These are phyloP conservation scores for Pestalotiopsis sp. DNA, from an alignment of 2,329 filamentous ascomycete species.

Conservation along the genomic window DNA sequence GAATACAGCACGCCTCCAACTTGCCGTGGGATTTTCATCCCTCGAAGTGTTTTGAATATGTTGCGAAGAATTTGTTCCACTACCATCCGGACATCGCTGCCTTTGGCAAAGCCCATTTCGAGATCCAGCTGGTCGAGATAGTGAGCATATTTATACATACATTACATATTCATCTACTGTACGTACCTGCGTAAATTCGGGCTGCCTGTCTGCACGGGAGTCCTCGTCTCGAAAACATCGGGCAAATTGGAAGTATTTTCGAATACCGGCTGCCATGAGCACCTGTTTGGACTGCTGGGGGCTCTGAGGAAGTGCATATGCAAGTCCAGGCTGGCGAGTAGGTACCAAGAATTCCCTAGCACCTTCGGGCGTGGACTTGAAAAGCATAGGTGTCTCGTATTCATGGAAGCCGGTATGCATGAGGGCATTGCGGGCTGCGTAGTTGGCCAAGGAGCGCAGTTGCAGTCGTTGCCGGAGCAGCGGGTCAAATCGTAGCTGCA, in stretches of 20 bases:
- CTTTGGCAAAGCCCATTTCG: conserved; percentile 85
- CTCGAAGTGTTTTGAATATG: conserved; percentile 56
- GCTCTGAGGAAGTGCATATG: conserved; percentile 92
- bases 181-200: conserved; percentile 88
- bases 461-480: conserved; percentile 68
- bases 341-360: conserved; percentile 94
- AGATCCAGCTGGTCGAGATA: conserved; percentile 70
- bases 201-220: conserved; percentile 86
- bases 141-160: neutral
- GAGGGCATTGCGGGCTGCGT: conserved; percentile 36
- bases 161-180: neutral
- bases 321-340: conserved; percentile 73
- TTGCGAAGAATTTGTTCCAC: conserved; percentile 55
- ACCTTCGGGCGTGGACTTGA: conserved; percentile 97
- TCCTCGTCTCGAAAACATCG: conserved; percentile 96
- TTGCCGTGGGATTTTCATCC: conserved; percentile 37
- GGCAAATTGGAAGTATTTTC: conserved; percentile 88
- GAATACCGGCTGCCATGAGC: conserved; percentile 86
- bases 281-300: conserved; percentile 99
- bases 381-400: conserved; percentile 89
- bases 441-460: conserved; percentile 65
- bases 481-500: conserved; percentile 79
- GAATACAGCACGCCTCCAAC: conserved; percentile 29
- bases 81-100: conserved; percentile 67
- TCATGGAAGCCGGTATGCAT: conserved; percentile 63